A percentile compares a stretch with the other conserved stretches of the same genome.
Conservation (phyloP, 2,329 filamentous ascomycete species). For the Venturia aucupariae region DNA sequence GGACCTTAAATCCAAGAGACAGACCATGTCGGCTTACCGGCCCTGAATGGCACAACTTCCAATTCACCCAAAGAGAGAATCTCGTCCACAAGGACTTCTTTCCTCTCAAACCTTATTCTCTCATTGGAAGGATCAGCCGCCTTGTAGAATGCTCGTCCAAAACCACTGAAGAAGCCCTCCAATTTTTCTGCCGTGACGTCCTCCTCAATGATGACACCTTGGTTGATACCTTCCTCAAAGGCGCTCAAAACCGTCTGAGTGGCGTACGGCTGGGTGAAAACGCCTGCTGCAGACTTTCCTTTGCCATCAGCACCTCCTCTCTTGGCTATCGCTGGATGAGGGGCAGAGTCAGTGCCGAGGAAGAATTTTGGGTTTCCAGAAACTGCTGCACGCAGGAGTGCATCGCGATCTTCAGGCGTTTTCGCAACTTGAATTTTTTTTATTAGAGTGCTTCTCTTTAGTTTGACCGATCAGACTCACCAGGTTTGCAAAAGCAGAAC, state of each 20-base stretch:
- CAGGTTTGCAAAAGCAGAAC: slow-evolving; percentile 72
- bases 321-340: slow-evolving; percentile 55
- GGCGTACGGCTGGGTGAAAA: slow-evolving; percentile 69
- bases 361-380: slow-evolving; percentile 59
- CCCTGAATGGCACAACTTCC: slow-evolving; percentile 57
- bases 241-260: slow-evolving; percentile 56
- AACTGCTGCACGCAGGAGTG: slow-evolving; percentile 56
- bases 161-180: slow-evolving; percentile 48
- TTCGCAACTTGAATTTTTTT: slow-evolving; percentile 33
- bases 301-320: slow-evolving; percentile 35
- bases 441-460: background rate
- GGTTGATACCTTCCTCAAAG: slow-evolving; percentile 52
- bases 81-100: slow-evolving; percentile 45
- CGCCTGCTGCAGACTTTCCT: slow-evolving; percentile 55
- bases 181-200: slow-evolving; percentile 47
- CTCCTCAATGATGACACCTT: slow-evolving; percentile 43
- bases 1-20: slow-evolving; percentile 21
- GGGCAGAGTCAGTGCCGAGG: slow-evolving; percentile 62
- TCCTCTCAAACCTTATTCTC: slow-evolving; percentile 49
- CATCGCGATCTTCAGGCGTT: slow-evolving; percentile 61
- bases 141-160: slow-evolving; percentile 50
- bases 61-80: slow-evolving; percentile 43
- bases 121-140: slow-evolving; percentile 37
- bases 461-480: slow-evolving; percentile 28
- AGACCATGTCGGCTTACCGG: slow-evolving; percentile 52